These are phyloP conservation scores for Cytospora mali DNA, from an alignment of 2,329 filamentous ascomycete genomes.

Conservation along the genomic window DNA sequence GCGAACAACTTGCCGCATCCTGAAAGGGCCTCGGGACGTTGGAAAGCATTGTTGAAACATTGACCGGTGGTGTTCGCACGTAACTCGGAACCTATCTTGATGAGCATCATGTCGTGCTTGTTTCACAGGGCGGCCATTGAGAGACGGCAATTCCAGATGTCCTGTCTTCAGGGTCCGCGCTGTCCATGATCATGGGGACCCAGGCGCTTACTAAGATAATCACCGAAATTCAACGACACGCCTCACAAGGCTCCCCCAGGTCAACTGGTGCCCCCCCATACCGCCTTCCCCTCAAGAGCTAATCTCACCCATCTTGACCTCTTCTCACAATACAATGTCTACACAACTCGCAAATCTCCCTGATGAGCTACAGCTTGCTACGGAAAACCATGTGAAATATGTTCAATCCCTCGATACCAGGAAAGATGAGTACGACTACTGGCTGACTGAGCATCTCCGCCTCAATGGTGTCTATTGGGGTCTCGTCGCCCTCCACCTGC, in stretches of 20 bases:
- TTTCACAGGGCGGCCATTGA: background rate
- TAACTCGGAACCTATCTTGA: background rate
- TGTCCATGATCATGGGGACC: background rate
- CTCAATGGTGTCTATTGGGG: constrained; percentile 98
- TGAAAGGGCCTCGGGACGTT: no score
- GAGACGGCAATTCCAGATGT: no score
- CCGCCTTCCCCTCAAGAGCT: constrained; percentile 26
- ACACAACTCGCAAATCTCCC: constrained; percentile 39
- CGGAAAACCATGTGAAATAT: constrained; percentile 78
- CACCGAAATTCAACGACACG: constrained; percentile 18
- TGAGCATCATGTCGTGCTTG: background rate
- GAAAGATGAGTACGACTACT: constrained; percentile 95
- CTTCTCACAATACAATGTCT: constrained; percentile 36
- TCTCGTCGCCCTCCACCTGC: constrained; percentile 81
- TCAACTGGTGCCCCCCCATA: background rate
- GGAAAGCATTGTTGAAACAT: background rate
- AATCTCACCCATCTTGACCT: constrained; percentile 7
- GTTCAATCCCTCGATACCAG: constrained; percentile 90
- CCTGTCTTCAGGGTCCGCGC: background rate
- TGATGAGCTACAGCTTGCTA: constrained; percentile 50
- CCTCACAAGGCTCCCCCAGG: background rate
- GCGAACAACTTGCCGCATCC: background rate
- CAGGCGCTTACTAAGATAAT: constrained; percentile 15
- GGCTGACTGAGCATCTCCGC: constrained; percentile 94
- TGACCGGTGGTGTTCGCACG: background rate